These are phyloP conservation scores for Penicillium dipodomyicola DNA, from an alignment of 495 filamentous ascomycete species.

Conservation along the genomic window DNA sequence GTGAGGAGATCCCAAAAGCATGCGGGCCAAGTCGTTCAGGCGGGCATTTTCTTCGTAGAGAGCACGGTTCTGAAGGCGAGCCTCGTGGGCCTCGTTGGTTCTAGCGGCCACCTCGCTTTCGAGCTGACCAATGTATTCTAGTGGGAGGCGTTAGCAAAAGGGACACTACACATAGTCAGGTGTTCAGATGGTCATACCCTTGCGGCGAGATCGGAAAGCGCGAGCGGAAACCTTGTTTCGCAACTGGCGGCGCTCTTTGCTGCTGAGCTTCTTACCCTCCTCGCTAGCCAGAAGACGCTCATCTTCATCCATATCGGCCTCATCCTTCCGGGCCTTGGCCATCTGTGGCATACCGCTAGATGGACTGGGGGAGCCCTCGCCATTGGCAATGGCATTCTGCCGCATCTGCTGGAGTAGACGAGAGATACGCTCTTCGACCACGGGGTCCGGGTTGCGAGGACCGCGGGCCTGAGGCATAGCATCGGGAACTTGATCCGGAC, in stretches of 20 bases:
- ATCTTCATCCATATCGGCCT: conserved; percentile 98
- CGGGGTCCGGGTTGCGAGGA: conserved; percentile 57
- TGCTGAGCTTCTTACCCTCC: conserved; percentile 94
- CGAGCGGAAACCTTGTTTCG: conserved; percentile 98
- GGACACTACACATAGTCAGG: background rate
- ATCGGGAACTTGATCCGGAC: conserved; percentile 31
- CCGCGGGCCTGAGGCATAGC: conserved; percentile 39
- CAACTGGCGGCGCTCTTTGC: conserved; percentile 89
- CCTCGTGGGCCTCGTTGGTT: conserved; percentile 67
- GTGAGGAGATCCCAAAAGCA: conserved; percentile 80
- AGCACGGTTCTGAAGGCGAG: conserved; percentile 67
- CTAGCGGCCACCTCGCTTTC: conserved; percentile 76
- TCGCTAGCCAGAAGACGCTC: conserved; percentile 90
- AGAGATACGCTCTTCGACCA: conserved; percentile 82
- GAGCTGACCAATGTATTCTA: conserved; percentile 94
- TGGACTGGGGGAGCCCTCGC: conserved; percentile 48
- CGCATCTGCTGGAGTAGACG: conserved; percentile 83
- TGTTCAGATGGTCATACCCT: conserved; percentile 61
- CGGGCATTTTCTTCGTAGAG: conserved; percentile 79
- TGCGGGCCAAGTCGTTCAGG: conserved; percentile 71
- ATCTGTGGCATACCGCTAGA: conserved; percentile 46
- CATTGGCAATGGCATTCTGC: conserved; percentile 56
- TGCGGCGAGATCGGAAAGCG: conserved; percentile 91
- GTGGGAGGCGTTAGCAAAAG: conserved; percentile 41
- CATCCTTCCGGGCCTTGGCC: conserved; percentile 75